Conservation (phyloP, 208 protist species). For the Wallacemonas rigidus region DNA sequence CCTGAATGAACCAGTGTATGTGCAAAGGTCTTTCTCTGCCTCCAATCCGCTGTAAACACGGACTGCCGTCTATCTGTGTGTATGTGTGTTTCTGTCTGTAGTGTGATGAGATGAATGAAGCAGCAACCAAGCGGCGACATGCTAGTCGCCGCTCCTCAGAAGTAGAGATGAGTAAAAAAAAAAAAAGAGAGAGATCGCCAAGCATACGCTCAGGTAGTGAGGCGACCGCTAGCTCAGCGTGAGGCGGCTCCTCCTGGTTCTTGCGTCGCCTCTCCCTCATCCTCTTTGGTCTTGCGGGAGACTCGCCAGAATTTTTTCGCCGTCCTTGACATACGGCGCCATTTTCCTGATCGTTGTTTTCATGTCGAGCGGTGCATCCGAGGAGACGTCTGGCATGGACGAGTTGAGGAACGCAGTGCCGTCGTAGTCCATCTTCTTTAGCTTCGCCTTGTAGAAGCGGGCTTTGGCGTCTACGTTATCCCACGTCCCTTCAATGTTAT, state of each 20-base stretch:
- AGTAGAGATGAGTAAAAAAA: neutral
- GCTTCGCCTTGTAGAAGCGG: slow-evolving; percentile 85
- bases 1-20: no score
- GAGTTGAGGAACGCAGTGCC: slow-evolving; percentile 61
- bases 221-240: no score
- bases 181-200: neutral
- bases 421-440: slow-evolving; percentile 90
- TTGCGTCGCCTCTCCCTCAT: neutral
- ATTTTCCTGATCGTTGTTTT: slow-evolving; percentile 76
- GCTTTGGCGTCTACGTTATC: slow-evolving; percentile 80
- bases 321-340: slow-evolving; percentile 81
- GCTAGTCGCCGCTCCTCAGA: neutral
- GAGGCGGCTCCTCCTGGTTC: no score
- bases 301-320: slow-evolving; percentile 77
- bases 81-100: no score
- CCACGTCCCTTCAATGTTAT: slow-evolving; percentile 82
- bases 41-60: no score
- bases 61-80: no score
- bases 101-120: neutral
- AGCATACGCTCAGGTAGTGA: neutral
- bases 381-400: slow-evolving; percentile 70
- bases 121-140: neutral
- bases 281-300: slow-evolving; percentile 32
- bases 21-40: no score
- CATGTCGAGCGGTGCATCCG: slow-evolving; percentile 86